These are phyloP conservation scores for Rugosomyces carneus DNA, from an alignment of 1,284 basidiomycete genomes.

Conservation along the genomic window DNA sequence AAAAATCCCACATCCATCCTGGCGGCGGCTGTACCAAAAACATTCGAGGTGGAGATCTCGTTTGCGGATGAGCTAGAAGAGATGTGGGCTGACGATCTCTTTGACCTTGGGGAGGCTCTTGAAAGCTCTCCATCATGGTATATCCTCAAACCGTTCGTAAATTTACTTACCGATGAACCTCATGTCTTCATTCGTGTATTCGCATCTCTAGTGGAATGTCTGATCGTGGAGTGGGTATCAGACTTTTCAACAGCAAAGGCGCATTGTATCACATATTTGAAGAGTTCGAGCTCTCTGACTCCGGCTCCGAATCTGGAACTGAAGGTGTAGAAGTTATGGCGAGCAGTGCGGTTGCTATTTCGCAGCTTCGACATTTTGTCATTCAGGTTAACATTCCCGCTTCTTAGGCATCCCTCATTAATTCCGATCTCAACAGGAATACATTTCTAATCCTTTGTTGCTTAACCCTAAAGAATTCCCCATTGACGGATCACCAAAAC, in stretches of 20 bases:
- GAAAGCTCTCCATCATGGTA: slow-evolving; percentile 65
- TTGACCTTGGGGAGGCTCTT: slow-evolving; percentile 72
- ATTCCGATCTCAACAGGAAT: slow-evolving; percentile 60
- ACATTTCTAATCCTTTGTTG: slow-evolving; percentile 71
- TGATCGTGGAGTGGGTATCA: slow-evolving; percentile 92
- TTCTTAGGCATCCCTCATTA: slow-evolving; percentile 4
- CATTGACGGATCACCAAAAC: slow-evolving; percentile 20
- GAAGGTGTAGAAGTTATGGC: slow-evolving; percentile 25
- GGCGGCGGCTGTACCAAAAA: slow-evolving; percentile 58
- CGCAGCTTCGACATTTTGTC: slow-evolving; percentile 94
- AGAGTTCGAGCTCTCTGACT: slow-evolving; percentile 68
- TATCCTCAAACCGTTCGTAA: slow-evolving; percentile 81
- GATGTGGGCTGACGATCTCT: slow-evolving; percentile 89
- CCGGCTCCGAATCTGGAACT: slow-evolving; percentile 40
- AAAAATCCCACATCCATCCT: slow-evolving; percentile 65
- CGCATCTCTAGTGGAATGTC: slow-evolving; percentile 68
- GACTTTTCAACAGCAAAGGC: slow-evolving; percentile 81
- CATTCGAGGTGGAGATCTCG: slow-evolving; percentile 86
- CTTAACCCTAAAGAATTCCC: slow-evolving; percentile 58
- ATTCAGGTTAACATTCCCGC: slow-evolving; percentile 63
- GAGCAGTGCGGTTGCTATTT: slow-evolving; percentile 64
- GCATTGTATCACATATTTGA: slow-evolving; percentile 76
- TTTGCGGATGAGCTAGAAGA: slow-evolving; percentile 96
- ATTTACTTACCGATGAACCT: background rate
- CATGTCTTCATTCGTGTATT: slow-evolving; percentile 2